phyloP scores from a whole-genome alignment of 176 grass and related monocot species.

The Stipa capillata region DNA sequence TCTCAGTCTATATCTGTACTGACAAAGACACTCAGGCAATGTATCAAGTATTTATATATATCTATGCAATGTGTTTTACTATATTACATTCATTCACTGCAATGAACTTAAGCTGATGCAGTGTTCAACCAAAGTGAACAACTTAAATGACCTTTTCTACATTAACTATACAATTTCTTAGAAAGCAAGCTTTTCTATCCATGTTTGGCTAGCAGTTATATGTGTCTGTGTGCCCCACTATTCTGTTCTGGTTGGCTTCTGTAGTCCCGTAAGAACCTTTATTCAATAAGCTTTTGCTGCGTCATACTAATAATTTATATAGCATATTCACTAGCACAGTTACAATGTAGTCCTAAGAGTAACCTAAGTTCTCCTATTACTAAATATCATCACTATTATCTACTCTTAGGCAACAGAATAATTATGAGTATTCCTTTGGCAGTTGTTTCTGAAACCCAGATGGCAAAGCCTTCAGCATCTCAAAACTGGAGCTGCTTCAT shows the following conservation, averaged over 20 bases:
- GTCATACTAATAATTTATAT: neutral
- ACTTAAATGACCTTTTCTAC: too few species aligned
- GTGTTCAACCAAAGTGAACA: neutral
- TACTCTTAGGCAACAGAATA: neutral
- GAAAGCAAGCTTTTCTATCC: neutral
- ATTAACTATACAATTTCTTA: neutral
- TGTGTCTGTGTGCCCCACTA: neutral
- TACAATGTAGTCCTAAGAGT: neutral
- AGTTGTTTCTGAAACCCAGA: neutral
- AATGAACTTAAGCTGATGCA: neutral
- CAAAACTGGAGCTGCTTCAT: neutral
- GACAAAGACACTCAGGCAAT: too few species aligned
- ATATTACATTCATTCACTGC: neutral
- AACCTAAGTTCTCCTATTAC: neutral
- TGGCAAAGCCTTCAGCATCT: neutral
- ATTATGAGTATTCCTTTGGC: neutral
- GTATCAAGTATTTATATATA: too few species aligned
- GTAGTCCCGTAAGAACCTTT: neutral
- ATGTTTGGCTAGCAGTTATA: neutral
- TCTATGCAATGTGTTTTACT: neutral
- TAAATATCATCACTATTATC: neutral
- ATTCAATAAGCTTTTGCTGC: neutral
- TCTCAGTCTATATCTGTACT: too few species aligned
- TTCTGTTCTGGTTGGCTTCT: neutral
- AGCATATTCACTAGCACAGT: neutral